phyloP scores from a whole-genome alignment of 2,329 filamentous ascomycete species.

The Phyllosticta paracitricarpa region DNA sequence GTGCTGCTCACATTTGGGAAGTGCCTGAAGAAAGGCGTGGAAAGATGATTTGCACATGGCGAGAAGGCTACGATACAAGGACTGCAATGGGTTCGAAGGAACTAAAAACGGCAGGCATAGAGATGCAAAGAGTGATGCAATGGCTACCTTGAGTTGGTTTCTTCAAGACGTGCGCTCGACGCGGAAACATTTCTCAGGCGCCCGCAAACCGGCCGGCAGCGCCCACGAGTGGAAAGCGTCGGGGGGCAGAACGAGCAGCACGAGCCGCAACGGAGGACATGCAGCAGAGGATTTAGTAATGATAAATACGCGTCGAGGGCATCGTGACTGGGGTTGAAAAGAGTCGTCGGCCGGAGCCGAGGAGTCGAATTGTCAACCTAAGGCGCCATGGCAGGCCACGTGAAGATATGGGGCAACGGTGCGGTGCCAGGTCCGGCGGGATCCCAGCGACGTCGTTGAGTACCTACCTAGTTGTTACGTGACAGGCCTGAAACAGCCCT shows the following conservation, averaged over 20 bases:
- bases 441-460: neutral
- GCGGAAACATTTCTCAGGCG: conserved; percentile 1
- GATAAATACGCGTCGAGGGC: too few species aligned
- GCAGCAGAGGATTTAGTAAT: neutral
- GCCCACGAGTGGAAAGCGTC: neutral
- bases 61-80: neutral
- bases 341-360: conserved; percentile 6
- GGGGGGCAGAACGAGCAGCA: neutral
- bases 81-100: neutral
- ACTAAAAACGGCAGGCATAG: neutral
- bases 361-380: neutral
- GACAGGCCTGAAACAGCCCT: neutral
- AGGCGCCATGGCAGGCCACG: neutral
- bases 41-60: conserved; percentile 47
- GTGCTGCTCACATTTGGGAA: conserved; percentile 77
- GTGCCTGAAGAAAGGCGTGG: conserved; percentile 50
- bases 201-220: conserved; percentile 1
- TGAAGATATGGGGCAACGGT: conserved; percentile 7
- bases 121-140: neutral
- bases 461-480: too few species aligned
- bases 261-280: neutral
- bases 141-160: neutral
- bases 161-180: neutral
- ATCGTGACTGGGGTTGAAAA: neutral
- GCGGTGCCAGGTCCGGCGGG: neutral